Evolutionary conservation across 495 filamentous ascomycete genomes (phyloP), one percentile per base, ranked within the genome.

Genomic region (Trichoderma gamsii): DNA sequence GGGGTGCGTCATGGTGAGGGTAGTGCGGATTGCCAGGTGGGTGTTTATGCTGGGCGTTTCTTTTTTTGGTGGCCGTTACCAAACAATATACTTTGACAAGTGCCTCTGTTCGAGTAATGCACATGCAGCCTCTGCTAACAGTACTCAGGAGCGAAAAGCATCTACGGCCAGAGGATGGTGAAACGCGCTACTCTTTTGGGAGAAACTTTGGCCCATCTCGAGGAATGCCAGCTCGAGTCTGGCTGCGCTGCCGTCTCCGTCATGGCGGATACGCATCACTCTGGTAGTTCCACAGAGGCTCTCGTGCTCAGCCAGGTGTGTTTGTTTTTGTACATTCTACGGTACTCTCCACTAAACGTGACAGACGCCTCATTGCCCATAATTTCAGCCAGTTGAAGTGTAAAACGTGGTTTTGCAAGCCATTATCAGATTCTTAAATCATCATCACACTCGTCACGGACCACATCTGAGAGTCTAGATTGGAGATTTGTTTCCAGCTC

Each of bases 141-240:
- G 35, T 15, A 18, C 44, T 1, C n/a, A 23, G 21, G 21, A 21
- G 21, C 49, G 49, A 52, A 11, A 18, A 52, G 21, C 29, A 29
- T 29, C 29, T 52, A 32, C 23, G 27, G 27, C 1, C 8, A 11
- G 27, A 61, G 1, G 25, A 32, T 61, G 56, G 56, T 61, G 56
- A 61, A 61, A 61, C 56, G 25, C 56, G 56, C 56, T 29, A 61
- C 56, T 61, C 9, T 61, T 61, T 61, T 61, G 56, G 25, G 25
- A 61, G 23, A 15, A 61, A 61, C 25, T 23, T 61, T 61, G 13
- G 25, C 56, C 56, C 56, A 61, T 29, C 56, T 25, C 13, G 12
- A 61, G 25, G 56, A 61, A 61, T 61, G 56, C 27, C 56, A 61
- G 27, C 56, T 29, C 29, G 25, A 61, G n/a, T 15, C 13, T 9